Base-by-base conservation (phyloP, 225 moss, liverwort and hornwort genomes). In the Polytrichum commune region DNA sequence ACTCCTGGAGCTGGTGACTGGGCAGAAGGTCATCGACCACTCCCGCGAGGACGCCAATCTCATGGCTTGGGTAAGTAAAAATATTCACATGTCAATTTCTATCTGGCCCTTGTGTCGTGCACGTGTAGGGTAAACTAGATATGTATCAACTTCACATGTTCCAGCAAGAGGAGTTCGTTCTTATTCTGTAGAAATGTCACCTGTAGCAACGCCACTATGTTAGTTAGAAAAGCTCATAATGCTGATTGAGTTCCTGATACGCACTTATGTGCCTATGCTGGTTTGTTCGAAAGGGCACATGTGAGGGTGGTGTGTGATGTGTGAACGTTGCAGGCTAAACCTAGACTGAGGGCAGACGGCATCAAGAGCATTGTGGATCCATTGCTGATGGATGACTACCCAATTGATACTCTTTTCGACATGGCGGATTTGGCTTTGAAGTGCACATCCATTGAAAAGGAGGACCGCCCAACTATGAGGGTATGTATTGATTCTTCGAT, bases 1-100 rank as follows among this genome's bases (percentile, higher is more conserved):
- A 33, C 61, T 86, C 8, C 63, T 86, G 24, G 86, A 83, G 65
- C 83, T 83, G 38, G 75, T 86, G 13, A 80, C 76, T 26, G 78
- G 83, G 38, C 83, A 81, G 33, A 72, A 32, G 69, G 76, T 77
- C 7, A 74, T 83, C 28, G 83, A 86, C 53, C 62, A 64, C 4
- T 38, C n/a, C n/a, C 77, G 73, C 5, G 73, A 76, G 29, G 83
- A 78, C 23, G 69, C 69, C 60, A 80, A 86, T 75, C 65, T 83
- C 4, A 73, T 75, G 61, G 78, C 33, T 18, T 86, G 86, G 83
- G 78, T 83, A 60, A n/a, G 68, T 25, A 23, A 23, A 26, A 64
- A 23, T 0, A 16, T 53, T 32, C 32, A 32, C 7, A 57, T 22
- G 19, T 57, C 57, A 19, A 57, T 19, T 20, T 57, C 57, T 19